Evolutionary conservation across 768 basidiomycete genomes (phyloP).

Genomic region (Exidia glandulosa): DNA sequence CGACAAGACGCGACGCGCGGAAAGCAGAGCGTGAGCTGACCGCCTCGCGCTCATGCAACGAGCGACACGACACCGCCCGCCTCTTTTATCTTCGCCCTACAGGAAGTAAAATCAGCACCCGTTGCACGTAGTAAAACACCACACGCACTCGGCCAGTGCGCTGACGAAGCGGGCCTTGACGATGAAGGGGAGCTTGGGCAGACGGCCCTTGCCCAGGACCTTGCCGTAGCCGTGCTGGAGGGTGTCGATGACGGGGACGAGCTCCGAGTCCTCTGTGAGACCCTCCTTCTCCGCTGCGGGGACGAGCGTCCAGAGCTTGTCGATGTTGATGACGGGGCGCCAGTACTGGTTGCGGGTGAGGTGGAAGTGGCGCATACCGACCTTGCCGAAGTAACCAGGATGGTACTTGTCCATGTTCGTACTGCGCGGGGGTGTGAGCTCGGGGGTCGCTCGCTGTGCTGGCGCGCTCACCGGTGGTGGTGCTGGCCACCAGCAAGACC

Average conservation of each 20-base stretch:
- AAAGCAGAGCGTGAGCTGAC: too few species aligned
- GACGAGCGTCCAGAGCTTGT: slow-evolving; percentile 91
- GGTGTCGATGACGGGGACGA: slow-evolving; percentile 93
- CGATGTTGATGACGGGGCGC: slow-evolving; percentile 96
- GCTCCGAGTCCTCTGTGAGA: slow-evolving; percentile 57
- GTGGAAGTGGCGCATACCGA: slow-evolving; percentile 99
- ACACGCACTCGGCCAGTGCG: slow-evolving; percentile 62
- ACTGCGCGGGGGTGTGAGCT: slow-evolving; percentile 25
- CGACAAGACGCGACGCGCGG: too few species aligned
- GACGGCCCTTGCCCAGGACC: slow-evolving; percentile 91
- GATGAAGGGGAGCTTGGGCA: slow-evolving; percentile 89
- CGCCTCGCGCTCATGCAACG: slow-evolving; percentile 73
- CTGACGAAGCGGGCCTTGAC: slow-evolving; percentile 98
- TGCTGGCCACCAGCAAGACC: slow-evolving; percentile 99
- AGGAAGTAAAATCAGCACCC: not conserved
- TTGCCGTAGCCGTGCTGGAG: slow-evolving; percentile 79
- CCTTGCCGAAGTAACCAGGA: slow-evolving; percentile 99
- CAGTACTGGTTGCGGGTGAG: slow-evolving; percentile 81
- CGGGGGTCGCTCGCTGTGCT: not conserved
- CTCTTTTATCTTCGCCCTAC: slow-evolving; percentile 75
- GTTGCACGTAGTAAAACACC: slow-evolving; percentile 13
- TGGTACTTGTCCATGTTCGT: slow-evolving; percentile 99
- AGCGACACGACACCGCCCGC: slow-evolving; percentile 91
- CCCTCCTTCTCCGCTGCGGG: slow-evolving; percentile 75
- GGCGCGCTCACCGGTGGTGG: slow-evolving; percentile 78